Conservation (phyloP, 1,284 basidiomycete genomes). For the Malassezia dermatis region DNA sequence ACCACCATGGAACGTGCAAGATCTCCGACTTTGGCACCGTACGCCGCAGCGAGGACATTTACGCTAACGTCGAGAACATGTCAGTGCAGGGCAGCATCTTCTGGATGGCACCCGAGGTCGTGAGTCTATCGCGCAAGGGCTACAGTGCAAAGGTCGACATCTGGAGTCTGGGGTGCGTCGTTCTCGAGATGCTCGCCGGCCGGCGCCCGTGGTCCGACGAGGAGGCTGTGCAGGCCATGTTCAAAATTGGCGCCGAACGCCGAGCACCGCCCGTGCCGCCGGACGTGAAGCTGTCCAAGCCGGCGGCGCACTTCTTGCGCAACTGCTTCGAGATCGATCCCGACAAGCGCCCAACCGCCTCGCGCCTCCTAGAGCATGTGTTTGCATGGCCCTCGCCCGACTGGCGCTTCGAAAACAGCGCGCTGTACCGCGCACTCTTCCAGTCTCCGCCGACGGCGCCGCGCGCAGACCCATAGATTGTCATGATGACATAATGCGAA, state of each 20-base stretch:
- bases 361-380: conserved; percentile 68
- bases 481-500: conserved; percentile 1
- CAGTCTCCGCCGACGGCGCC: neutral
- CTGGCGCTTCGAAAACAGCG: conserved; percentile 34
- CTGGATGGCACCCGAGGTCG: conserved; percentile 98
- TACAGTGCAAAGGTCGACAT: conserved; percentile 97
- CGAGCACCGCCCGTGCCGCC: conserved; percentile 78
- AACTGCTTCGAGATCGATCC: conserved; percentile 87
- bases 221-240: conserved; percentile 82
- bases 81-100: conserved; percentile 90
- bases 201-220: conserved; percentile 82
- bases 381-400: conserved; percentile 55
- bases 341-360: conserved; percentile 69
- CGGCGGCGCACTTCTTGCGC: conserved; percentile 74
- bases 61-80: conserved; percentile 64
- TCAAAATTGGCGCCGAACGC: conserved; percentile 75
- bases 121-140: conserved; percentile 63
- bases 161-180: conserved; percentile 94
- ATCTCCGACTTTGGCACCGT: conserved; percentile 79
- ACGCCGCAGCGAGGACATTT: conserved; percentile 57
- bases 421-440: conserved; percentile 21
- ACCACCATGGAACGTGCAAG: conserved; percentile 84
- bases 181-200: conserved; percentile 96
- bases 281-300: conserved; percentile 63
- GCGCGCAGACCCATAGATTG: neutral